Evolutionary conservation across 2,329 filamentous ascomycete genomes (phyloP).

Genomic region (Fusarium xylarioides): DNA sequence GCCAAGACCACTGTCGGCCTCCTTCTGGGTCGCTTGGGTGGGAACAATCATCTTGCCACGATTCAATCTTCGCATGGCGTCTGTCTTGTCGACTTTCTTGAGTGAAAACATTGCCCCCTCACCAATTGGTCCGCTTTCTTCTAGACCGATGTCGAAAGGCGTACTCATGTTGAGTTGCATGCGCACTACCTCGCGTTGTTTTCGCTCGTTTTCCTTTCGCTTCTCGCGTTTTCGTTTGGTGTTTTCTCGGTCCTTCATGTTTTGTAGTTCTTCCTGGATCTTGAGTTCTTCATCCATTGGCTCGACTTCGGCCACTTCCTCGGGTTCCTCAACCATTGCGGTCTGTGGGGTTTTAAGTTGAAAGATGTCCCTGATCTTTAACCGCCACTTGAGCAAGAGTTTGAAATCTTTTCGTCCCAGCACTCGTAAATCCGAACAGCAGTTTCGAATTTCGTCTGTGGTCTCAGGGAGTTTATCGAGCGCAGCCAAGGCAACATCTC

Average conservation of each 20-base stretch:
- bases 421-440: slow-evolving; percentile 86
- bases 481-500: slow-evolving; percentile 86
- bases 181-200: slow-evolving; percentile 92
- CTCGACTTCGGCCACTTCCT: slow-evolving; percentile 83
- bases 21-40: slow-evolving; percentile 65
- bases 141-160: slow-evolving; percentile 94
- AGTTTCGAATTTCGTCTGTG: slow-evolving; percentile 79
- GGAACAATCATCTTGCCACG: slow-evolving; percentile 82
- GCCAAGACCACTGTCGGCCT: slow-evolving; percentile 67
- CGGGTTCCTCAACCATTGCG: slow-evolving; percentile 54
- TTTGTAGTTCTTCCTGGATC: slow-evolving; percentile 87
- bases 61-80: slow-evolving; percentile 66
- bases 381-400: slow-evolving; percentile 84
- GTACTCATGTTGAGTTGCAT: slow-evolving; percentile 98
- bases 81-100: slow-evolving; percentile 80
- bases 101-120: slow-evolving; percentile 88
- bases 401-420: slow-evolving; percentile 96
- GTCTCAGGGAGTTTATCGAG: slow-evolving; percentile 88
- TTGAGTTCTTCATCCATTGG: slow-evolving; percentile 94
- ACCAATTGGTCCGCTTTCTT: slow-evolving; percentile 80
- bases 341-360: slow-evolving; percentile 77
- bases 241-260: slow-evolving; percentile 80
- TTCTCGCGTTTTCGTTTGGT: slow-evolving; percentile 83
- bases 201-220: slow-evolving; percentile 89
- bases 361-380: slow-evolving; percentile 90